phyloP scores from a whole-genome alignment of 129 eudicot genomes.

The Mikania micrantha region DNA sequence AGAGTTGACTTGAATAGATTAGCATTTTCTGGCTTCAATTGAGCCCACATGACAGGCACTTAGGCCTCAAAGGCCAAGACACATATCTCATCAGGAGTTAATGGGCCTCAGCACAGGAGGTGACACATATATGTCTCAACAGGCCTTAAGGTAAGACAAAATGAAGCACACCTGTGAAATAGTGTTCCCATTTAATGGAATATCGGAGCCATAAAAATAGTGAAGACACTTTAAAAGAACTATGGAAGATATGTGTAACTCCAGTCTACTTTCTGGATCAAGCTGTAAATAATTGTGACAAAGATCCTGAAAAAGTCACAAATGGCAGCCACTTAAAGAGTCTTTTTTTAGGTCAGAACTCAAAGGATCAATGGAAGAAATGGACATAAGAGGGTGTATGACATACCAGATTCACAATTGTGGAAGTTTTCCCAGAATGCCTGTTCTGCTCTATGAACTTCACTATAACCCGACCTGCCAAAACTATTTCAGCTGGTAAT shows the following conservation, averaged over 20 bases:
- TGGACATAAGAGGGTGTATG: constrained; percentile 8
- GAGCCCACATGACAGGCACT: background rate
- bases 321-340: constrained; percentile 5
- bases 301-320: constrained; percentile 51
- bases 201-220: constrained; percentile 28
- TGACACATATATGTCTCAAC: background rate
- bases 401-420: constrained; percentile 46
- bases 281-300: constrained; percentile 61
- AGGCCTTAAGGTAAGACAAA: background rate
- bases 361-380: background rate
- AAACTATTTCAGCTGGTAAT: constrained; percentile 71
- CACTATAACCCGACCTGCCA: constrained; percentile 71
- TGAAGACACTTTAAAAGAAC: constrained; percentile 62
- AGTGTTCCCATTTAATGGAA: constrained; percentile 34
- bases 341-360: constrained; percentile 8
- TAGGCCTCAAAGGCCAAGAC: background rate
- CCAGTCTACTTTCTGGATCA: constrained; percentile 52
- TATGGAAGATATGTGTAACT: constrained; percentile 66
- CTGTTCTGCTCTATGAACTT: constrained; percentile 39
- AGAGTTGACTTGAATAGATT: background rate
- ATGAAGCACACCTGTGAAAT: constrained; percentile 48
- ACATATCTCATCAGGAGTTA: background rate
- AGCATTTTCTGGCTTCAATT: background rate
- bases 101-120: background rate
- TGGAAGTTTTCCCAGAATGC: constrained; percentile 24